Conservation (phyloP, 2,329 filamentous ascomycete genomes). For the Beauveria sp. region DNA sequence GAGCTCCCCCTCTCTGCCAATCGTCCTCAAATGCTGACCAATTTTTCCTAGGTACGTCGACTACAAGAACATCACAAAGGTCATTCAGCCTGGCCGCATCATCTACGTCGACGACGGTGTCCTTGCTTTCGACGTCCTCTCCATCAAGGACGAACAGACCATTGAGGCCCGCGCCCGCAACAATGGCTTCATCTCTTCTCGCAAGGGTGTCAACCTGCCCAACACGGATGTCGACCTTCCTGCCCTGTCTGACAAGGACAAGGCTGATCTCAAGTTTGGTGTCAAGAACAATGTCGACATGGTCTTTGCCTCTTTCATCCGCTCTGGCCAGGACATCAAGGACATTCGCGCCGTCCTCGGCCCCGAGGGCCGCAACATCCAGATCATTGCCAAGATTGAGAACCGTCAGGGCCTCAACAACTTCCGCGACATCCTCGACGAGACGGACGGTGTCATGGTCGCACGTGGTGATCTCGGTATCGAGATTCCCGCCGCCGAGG, state of each 20-base stretch:
- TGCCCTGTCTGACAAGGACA: conserved; percentile 96
- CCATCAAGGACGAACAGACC: conserved; percentile 82
- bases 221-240: conserved; percentile 98
- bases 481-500: conserved; percentile 95
- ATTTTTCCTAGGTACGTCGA: conserved; percentile 68
- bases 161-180: conserved; percentile 82
- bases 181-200: conserved; percentile 97
- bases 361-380: conserved; percentile 87
- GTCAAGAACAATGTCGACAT: conserved; percentile 99
- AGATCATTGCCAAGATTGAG: conserved; percentile 99
- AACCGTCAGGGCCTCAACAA: conserved; percentile 99
- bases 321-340: conserved; percentile 83
- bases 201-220: conserved; percentile 98
- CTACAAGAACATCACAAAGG: conserved; percentile 99
- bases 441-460: conserved; percentile 99
- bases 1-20: not conserved
- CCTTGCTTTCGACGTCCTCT: conserved; percentile 87
- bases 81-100: conserved; percentile 81
- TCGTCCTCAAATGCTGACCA: conserved; percentile 10
- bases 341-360: conserved; percentile 89
- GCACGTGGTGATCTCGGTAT: conserved; percentile 94
- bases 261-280: conserved; percentile 86
- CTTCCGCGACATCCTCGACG: conserved; percentile 91
- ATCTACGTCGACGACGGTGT: conserved; percentile 99
- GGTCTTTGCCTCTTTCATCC: conserved; percentile 98